Evolutionary conservation across 106 monocot species (phyloP).

Genomic region (Dactylorhiza incarnata): DNA sequence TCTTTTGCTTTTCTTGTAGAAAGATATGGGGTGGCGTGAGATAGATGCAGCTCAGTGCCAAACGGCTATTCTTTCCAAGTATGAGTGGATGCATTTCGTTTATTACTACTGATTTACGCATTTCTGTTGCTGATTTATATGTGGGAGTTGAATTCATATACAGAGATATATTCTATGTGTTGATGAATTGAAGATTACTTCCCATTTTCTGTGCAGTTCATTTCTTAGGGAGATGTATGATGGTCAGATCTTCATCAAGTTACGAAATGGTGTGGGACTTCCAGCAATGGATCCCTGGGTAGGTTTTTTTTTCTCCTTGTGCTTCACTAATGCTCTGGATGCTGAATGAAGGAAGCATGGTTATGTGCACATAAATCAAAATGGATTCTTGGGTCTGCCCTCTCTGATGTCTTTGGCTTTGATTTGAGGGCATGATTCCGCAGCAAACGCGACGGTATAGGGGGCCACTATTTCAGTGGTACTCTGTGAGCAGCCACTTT

Average conservation of each 20-base stretch:
- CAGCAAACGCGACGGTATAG: too few relatives aligned
- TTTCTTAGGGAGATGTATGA: constrained; percentile 90
- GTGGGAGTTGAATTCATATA: too few relatives aligned
- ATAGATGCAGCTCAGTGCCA: constrained; percentile 69
- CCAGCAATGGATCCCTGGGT: constrained; percentile 96
- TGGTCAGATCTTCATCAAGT: constrained; percentile 73
- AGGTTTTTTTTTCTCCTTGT: constrained; percentile 13
- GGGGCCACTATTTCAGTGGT: too few relatives aligned
- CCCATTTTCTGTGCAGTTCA: constrained; percentile 21
- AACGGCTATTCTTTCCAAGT: constrained; percentile 93
- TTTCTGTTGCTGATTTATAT: background rate
- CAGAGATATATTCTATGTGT: background rate
- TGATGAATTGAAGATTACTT: background rate
- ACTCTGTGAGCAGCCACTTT: too few relatives aligned
- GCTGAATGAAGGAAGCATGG: too few relatives aligned
- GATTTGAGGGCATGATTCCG: too few relatives aligned
- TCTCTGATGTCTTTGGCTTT: too few relatives aligned
- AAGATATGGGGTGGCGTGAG: constrained; percentile 63
- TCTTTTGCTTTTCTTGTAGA: constrained; percentile 26
- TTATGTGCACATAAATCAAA: too few relatives aligned
- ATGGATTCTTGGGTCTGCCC: too few relatives aligned
- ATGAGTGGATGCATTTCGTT: constrained; percentile 10
- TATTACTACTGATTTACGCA: too few relatives aligned
- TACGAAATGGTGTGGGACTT: constrained; percentile 70
- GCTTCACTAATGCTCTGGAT: too few relatives aligned